Base-by-base conservation (phyloP, 1,284 basidiomycete species). In the Fomitopsis betulina region DNA sequence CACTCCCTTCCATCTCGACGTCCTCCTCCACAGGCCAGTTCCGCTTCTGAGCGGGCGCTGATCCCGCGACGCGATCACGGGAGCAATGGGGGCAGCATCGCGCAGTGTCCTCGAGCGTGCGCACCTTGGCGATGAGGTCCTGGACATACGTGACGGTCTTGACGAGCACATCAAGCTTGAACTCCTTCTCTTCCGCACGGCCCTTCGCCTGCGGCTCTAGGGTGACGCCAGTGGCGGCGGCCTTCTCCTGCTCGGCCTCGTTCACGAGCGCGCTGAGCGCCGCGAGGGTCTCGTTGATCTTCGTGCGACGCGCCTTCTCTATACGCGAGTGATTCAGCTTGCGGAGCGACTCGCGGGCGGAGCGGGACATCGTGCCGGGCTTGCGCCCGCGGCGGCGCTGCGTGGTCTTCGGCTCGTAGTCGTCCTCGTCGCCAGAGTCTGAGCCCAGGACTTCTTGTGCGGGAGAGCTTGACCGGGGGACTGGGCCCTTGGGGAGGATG, bases 291-390 rank as follows among this genome's bases (percentile, higher is more conserved):
- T 91, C 87, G 68, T 93, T 93, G 60, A 93, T 93, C 77, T 91
- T 92, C 1, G 89, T 91, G 37, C 90, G 78, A 17, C 91, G 76
- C 0, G 89, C 86, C 66, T 92, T 91, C 73, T 93, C 90, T 69
- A 93, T 93, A 58, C 91, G 85, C 10, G 87, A 90, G 66, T 93
- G 90, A 70, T 91, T 91, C 47, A 90, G 81, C 68, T 91, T 89
- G 58, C 90, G 85, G 72, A 87, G 85, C 1, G 87, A 82, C 71
- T 91, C 88, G 55, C 89, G 79, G 33, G 87, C 87, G 6, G 83
- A 79, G 60, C 87, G 86, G 13, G 88, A 87, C 52, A 87, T 70
- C 12, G 81, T 77, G 5, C 83, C 84, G 0, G 87, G 86, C 67
- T 87, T 89, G 57, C 88, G 83, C 12, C 87, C 87, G 23, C 88